Conservation (phyloP, 768 basidiomycete species). For the Termitomyces sp. region DNA sequence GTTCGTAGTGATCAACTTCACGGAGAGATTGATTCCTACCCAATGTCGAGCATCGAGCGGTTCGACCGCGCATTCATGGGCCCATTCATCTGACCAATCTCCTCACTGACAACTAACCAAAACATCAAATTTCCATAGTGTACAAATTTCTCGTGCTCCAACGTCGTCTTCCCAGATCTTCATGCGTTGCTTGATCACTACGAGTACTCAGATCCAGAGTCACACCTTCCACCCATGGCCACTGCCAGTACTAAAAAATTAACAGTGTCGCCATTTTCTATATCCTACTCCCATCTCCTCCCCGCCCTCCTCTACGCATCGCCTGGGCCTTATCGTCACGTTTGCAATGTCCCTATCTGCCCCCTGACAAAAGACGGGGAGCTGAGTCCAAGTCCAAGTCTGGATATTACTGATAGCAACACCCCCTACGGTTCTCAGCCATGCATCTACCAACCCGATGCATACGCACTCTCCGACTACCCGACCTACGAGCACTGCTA, state of each 20-base stretch:
- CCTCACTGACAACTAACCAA: not conserved
- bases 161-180: conserved; percentile 36
- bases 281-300: not conserved
- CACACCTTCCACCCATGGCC: conserved; percentile 10
- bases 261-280: not conserved
- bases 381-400: too few species aligned
- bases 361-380: too few species aligned
- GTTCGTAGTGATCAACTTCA: not conserved
- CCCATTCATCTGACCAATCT: not conserved
- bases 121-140: conserved; percentile 9
- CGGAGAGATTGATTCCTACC: conserved; percentile 6
- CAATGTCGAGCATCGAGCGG: conserved; percentile 12
- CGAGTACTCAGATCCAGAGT: conserved; percentile 18
- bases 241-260: not conserved
- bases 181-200: conserved; percentile 47
- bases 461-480: conserved; percentile 14
- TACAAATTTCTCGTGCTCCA: conserved; percentile 44
- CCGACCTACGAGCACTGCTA: conserved; percentile 23
- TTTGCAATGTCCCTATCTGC: not conserved
- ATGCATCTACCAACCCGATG: conserved; percentile 10
- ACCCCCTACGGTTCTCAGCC: not conserved
- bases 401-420: too few species aligned
- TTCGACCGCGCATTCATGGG: conserved; percentile 20
- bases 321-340: not conserved
- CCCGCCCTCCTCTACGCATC: not conserved